Base-by-base conservation (phyloP, 495 filamentous ascomycete species). In the Apiosordaria backusii region DNA sequence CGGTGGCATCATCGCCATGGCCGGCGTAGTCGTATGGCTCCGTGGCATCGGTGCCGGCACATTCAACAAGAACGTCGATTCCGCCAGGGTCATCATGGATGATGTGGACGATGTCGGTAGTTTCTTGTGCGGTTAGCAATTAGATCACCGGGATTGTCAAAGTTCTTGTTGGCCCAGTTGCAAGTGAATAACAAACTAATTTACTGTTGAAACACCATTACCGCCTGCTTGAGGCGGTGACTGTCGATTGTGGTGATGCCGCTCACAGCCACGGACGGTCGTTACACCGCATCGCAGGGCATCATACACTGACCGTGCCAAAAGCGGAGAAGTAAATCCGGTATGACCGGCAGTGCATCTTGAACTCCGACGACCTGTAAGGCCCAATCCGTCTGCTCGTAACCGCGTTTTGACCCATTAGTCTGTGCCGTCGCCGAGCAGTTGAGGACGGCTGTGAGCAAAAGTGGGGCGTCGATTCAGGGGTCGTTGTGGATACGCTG, bases 71-170 rank as follows among this genome's bases (percentile, higher is more conserved):
- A 3, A 85, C 79, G 10, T 85, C 84, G 27, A 73, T 75, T 21
- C 86, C 87, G 45, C 87, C 86, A 1, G 86, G 87, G 65, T 88
- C 86, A 62, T 87, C 85, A 52, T 45, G 35, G 5, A 45, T n/a
- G 64, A 18, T 59, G 60, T 18, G 7, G 26, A 27, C 22, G 23
- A 59, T 18, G 57, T 57, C 3, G 23, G 55, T n/a, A n/a, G n/a
- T n/a, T n/a, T n/a, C n/a, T n/a, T n/a, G n/a, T n/a, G n/a, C n/a
- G n/a, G n/a, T n/a, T n/a, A n/a, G n/a, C n/a, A n/a, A n/a, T n/a
- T n/a, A n/a, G n/a, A n/a, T n/a, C n/a, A n/a, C n/a, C n/a, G n/a
- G n/a, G n/a, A n/a, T n/a, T n/a, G n/a, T n/a, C n/a, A n/a, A n/a
- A n/a, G n/a, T n/a, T n/a, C n/a, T 18, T 18, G 35, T 1, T 45